Evolutionary conservation across 176 grass and related monocot genomes (phyloP).

Genomic region (Triticum dicoccoides): DNA sequence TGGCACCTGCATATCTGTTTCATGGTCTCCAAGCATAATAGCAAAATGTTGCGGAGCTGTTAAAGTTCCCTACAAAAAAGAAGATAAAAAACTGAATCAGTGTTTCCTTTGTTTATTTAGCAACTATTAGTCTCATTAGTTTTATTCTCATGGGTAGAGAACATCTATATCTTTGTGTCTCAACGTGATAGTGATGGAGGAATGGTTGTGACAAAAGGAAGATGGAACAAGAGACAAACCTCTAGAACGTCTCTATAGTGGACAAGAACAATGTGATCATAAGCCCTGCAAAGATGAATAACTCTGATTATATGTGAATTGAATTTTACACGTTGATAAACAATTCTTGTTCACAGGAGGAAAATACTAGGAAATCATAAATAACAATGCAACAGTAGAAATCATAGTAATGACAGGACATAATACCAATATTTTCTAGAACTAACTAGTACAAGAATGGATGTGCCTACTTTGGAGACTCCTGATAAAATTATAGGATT

Average conservation of each 20-base stretch:
- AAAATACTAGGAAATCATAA: conserved; percentile 1
- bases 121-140: too few species aligned
- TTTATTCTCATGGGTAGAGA: too few species aligned
- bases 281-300: conserved; percentile 66
- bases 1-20: too few species aligned
- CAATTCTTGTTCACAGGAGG: background rate
- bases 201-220: conserved; percentile 15
- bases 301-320: background rate
- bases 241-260: conserved; percentile 82
- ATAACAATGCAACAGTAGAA: background rate
- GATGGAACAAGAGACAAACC: conserved; percentile 50
- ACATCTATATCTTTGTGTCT: too few species aligned
- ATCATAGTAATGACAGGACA: background rate
- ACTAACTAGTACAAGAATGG: background rate
- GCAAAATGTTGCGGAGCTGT: too few species aligned
- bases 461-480: background rate
- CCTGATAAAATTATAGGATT: background rate
- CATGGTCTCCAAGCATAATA: too few species aligned
- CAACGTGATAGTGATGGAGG: too few species aligned
- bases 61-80: too few species aligned
- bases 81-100: too few species aligned
- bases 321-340: too few species aligned
- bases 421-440: background rate
- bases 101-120: too few species aligned
- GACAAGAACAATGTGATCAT: conserved; percentile 91